Evolutionary conservation across 2,329 filamentous ascomycete species (phyloP).

Genomic region (Westerdykella sp.): DNA sequence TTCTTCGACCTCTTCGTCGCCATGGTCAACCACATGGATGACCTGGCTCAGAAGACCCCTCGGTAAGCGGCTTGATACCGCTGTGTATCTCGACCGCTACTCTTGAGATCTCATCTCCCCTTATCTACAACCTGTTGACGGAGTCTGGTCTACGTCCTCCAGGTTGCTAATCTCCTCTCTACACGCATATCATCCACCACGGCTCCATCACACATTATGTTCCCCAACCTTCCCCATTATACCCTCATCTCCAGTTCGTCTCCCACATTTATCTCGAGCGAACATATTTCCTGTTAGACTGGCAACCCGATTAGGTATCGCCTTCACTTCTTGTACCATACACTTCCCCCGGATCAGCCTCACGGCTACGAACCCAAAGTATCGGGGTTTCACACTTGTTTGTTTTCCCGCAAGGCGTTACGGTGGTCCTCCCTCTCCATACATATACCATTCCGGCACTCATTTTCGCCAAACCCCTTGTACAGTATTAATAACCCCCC

Average conservation of each 20-base stretch:
- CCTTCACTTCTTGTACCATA: conserved; percentile 29
- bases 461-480: conserved; percentile 23
- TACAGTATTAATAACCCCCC: conserved; percentile 21
- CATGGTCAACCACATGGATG: conserved; percentile 74
- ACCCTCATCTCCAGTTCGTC: background rate
- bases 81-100: conserved; percentile 4
- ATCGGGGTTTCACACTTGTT: conserved; percentile 10
- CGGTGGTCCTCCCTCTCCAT: conserved; percentile 3
- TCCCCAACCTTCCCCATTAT: background rate
- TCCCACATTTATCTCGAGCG: conserved; percentile 3
- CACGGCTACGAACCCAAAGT: conserved; percentile 12
- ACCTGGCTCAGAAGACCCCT: conserved; percentile 26
- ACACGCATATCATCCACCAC: conserved; percentile 1
- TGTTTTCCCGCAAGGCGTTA: conserved; percentile 17
- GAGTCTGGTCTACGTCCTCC: background rate
- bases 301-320: conserved; percentile 5
- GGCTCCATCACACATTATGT: background rate
- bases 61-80: conserved; percentile 16
- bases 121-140: conserved; percentile 1
- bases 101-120: conserved; percentile 12
- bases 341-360: conserved; percentile 18
- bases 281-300: conserved; percentile 10
- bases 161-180: background rate
- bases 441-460: conserved; percentile 30
- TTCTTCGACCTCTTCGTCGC: conserved; percentile 95